phyloP scores from a whole-genome alignment of 2,329 filamentous ascomycete genomes.

The Zasmidium cellare region DNA sequence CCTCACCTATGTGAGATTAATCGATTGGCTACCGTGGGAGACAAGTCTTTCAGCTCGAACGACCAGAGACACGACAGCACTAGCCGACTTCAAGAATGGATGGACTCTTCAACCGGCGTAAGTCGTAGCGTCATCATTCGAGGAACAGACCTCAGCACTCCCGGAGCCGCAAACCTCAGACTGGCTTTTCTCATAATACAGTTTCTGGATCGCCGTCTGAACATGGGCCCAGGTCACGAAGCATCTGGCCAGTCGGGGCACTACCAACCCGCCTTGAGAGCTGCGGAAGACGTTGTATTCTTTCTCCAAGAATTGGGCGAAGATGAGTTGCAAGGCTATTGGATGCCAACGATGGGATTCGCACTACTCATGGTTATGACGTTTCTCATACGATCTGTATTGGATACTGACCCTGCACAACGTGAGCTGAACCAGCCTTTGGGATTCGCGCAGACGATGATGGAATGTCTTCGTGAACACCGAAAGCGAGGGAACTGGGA shows the following conservation, averaged over 20 bases:
- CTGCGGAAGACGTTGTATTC: background rate
- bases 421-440: background rate
- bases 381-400: background rate
- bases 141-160: background rate
- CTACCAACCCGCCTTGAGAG: background rate
- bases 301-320: background rate
- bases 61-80: background rate
- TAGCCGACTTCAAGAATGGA: background rate
- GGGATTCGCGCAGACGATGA: background rate
- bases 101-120: background rate
- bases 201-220: background rate
- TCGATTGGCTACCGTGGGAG: background rate
- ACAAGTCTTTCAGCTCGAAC: too few relatives aligned
- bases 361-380: background rate
- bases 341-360: background rate
- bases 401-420: background rate
- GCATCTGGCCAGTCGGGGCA: background rate
- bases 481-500: background rate
- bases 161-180: background rate
- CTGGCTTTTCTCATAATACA: background rate
- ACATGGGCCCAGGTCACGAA: background rate
- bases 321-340: background rate
- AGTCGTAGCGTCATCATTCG: background rate
- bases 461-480: background rate
- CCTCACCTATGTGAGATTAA: background rate